Evolutionary conservation across 2,329 filamentous ascomycete genomes (phyloP).

Genomic region (Cladosporium oxysporum): DNA sequence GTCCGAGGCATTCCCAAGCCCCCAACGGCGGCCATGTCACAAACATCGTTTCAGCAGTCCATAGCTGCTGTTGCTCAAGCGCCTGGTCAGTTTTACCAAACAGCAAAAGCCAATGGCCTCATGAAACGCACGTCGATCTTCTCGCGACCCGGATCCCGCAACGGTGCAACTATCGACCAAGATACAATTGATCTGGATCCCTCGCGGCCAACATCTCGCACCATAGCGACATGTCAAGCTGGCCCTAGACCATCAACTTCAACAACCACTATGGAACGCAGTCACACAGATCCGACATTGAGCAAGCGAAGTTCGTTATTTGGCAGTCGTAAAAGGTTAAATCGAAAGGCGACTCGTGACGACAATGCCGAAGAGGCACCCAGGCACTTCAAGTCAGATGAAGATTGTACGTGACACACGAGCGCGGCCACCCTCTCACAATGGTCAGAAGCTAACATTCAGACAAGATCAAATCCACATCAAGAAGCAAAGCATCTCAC

Average conservation of each 20-base stretch:
- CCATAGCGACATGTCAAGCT: background rate
- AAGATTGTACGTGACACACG: slow-evolving; percentile 13
- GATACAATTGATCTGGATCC: slow-evolving; percentile 10
- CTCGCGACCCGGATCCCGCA: slow-evolving; percentile 14
- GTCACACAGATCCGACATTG: slow-evolving; percentile 6
- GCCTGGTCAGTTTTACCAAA: slow-evolving; percentile 17
- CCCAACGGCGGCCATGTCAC: slow-evolving; percentile 13
- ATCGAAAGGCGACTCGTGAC: slow-evolving; percentile 3
- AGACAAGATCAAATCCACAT: slow-evolving; percentile 33
- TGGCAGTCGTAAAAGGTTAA: slow-evolving; percentile 11
- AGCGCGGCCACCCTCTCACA: background rate
- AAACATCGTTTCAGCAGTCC: slow-evolving; percentile 19
- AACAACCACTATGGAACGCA: slow-evolving; percentile 9
- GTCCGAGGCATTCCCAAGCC: slow-evolving; percentile 3
- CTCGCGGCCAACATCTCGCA: background rate
- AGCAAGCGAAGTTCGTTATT: slow-evolving; percentile 18
- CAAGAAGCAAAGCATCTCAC: slow-evolving; percentile 56
- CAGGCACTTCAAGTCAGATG: slow-evolving; percentile 4
- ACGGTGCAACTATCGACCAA: slow-evolving; percentile 7
- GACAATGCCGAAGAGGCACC: slow-evolving; percentile 2
- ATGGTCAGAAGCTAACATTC: background rate
- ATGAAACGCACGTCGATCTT: slow-evolving; percentile 20
- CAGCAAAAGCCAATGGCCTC: slow-evolving; percentile 19
- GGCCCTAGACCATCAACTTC: slow-evolving; percentile 7
- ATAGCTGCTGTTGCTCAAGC: slow-evolving; percentile 20